A percentile compares a stretch with the other conserved stretches of the same genome.
These are phyloP conservation scores for Gloeopeniophorella convolvens DNA, from an alignment of 768 basidiomycete species.

Conservation along the genomic window DNA sequence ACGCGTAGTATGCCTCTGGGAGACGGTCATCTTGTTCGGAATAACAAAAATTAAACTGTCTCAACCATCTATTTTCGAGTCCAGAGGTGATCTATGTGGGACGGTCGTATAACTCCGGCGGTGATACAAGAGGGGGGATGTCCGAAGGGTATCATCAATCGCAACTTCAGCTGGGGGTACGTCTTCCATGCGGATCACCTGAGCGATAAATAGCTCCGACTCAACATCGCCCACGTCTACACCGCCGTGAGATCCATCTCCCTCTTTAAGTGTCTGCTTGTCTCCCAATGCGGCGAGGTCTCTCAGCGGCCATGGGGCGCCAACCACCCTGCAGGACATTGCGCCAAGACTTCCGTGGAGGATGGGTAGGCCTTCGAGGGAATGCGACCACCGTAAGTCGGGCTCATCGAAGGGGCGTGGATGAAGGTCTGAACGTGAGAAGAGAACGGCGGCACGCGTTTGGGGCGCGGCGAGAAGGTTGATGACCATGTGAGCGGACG, in stretches of 20 bases:
- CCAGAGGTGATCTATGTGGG: slow-evolving; percentile 20
- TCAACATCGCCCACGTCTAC: slow-evolving; percentile 31
- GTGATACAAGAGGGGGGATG: slow-evolving; percentile 59
- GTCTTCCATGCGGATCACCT: slow-evolving; percentile 59
- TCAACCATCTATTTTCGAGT: slow-evolving; percentile 8
- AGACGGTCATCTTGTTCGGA: neutral
- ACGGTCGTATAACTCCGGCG: slow-evolving; percentile 53
- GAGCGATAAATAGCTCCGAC: slow-evolving; percentile 77
- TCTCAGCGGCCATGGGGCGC: slow-evolving; percentile 53
- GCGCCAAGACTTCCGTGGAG: slow-evolving; percentile 59
- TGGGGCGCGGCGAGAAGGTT: slow-evolving; percentile 75
- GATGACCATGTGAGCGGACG: slow-evolving; percentile 56
- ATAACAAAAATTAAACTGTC: neutral
- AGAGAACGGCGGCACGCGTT: slow-evolving; percentile 51
- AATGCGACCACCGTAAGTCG: slow-evolving; percentile 34
- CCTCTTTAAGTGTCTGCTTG: slow-evolving; percentile 15
- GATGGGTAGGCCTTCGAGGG: slow-evolving; percentile 52
- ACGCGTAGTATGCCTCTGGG: slow-evolving; percentile 6
- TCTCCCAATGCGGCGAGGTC: slow-evolving; percentile 38
- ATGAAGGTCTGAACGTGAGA: slow-evolving; percentile 67
- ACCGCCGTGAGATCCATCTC: slow-evolving; percentile 9
- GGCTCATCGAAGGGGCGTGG: slow-evolving; percentile 48
- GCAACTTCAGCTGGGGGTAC: slow-evolving; percentile 23
- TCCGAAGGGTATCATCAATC: slow-evolving; percentile 25
- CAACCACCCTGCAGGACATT: slow-evolving; percentile 63